These are phyloP conservation scores for Mycena filopes DNA, from an alignment of 768 basidiomycete genomes.

Conservation along the genomic window DNA sequence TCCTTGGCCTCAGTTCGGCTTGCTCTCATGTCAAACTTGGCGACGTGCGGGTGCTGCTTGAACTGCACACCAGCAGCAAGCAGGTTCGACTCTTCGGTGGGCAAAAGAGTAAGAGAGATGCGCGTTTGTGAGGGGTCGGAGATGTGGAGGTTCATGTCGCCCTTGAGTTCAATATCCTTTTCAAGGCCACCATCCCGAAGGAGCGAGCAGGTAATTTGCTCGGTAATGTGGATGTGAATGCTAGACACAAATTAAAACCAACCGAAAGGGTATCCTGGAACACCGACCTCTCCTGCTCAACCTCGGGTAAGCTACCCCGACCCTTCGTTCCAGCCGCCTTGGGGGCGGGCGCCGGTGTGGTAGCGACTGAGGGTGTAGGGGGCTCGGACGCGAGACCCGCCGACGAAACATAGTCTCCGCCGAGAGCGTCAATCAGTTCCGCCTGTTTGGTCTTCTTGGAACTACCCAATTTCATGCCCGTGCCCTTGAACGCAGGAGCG, in stretches of 20 bases:
- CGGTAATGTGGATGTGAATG: constrained; percentile 88
- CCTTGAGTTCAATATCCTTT: constrained; percentile 86
- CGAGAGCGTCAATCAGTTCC: constrained; percentile 88
- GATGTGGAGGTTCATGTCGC: constrained; percentile 93
- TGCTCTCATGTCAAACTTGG: constrained; percentile 67
- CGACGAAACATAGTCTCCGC: constrained; percentile 68
- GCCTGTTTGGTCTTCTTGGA: constrained; percentile 91
- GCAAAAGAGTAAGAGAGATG: constrained; percentile 73
- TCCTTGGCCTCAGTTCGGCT: constrained; percentile 29
- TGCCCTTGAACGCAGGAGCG: constrained; percentile 88
- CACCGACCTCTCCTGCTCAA: constrained; percentile 78
- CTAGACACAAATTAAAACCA: constrained; percentile 51
- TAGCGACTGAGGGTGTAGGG: constrained; percentile 44
- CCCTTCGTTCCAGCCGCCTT: constrained; percentile 46
- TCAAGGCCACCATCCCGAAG: constrained; percentile 92
- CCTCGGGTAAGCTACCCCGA: constrained; percentile 76
- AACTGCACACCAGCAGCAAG: constrained; percentile 74
- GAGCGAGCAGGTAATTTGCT: constrained; percentile 82
- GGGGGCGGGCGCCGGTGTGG: constrained; percentile 38
- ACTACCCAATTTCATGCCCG: constrained; percentile 93
- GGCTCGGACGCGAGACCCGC: constrained; percentile 50
- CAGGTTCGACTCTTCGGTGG: constrained; percentile 62
- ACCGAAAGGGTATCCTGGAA: not conserved
- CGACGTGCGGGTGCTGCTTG: constrained; percentile 97
- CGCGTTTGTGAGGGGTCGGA: constrained; percentile 79